A percentile compares a stretch with the other conserved stretches of the same genome.
Conservation (phyloP, 2,329 filamentous ascomycete genomes). For the Aurifilum marmelostoma region DNA sequence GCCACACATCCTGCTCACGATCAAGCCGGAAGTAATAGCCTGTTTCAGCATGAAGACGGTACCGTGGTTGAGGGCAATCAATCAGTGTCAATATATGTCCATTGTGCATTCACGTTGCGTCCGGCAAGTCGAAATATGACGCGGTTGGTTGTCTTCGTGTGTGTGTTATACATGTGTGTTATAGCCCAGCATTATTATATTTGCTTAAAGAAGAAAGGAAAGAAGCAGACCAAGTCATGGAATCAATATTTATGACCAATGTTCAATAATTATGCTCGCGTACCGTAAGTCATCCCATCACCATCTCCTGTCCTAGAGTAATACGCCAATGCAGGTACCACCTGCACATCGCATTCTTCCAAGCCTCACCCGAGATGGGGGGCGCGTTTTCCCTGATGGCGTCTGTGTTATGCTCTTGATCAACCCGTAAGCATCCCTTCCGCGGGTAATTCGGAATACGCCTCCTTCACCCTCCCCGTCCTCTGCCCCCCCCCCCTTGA, state of each 20-base stretch:
- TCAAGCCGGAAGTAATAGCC: background rate
- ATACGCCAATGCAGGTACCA: slow-evolving; percentile 1
- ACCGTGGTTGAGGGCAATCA: background rate
- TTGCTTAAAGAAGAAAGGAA: no score
- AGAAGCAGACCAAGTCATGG: no score
- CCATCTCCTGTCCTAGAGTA: background rate
- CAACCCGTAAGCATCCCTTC: background rate
- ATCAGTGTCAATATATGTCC: background rate
- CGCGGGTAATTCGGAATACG: background rate
- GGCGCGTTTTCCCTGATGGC: no score
- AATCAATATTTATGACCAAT: background rate
- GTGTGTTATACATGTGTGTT: no score
- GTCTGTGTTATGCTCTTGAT: no score
- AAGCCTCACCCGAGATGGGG: background rate
- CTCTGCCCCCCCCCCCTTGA: background rate
- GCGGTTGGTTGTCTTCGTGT: no score
- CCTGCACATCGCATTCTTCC: background rate
- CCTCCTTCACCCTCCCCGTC: background rate
- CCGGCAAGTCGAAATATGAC: background rate
- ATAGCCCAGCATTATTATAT: no score
- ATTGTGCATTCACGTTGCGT: background rate
- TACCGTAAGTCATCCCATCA: background rate
- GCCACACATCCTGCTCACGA: background rate
- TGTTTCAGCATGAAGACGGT: slow-evolving; percentile 1
- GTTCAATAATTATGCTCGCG: background rate